Base-by-base conservation (phyloP, 176 grass and related monocot genomes). In the Pharus latifolius region DNA sequence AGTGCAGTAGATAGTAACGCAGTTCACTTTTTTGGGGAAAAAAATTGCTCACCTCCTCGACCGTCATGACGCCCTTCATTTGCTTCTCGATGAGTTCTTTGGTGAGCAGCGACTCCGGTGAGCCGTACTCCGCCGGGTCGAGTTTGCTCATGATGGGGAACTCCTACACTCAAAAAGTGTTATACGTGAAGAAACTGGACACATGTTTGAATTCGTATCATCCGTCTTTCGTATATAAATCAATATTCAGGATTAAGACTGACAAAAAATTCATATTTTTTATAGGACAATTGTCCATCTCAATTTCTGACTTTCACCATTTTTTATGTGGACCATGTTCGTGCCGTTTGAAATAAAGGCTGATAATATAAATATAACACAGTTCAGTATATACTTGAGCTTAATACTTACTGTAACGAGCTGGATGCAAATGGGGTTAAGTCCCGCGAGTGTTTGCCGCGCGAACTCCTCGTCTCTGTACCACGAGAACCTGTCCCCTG, bases 401-500 rank as follows among this genome's bases (percentile, higher is more conserved):
- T 6, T 7, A 57, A 27, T 10, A 35, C 54, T 46, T 82, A 91
- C 88, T 22, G 77, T 96, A 13, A 96, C 73, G 0, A 92, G 82
- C 63, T 79, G 63, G 69, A 96, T 86, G 74, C 78, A 85, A 0
- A 83, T 1, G 8, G 92, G 92, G 83, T 96, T 96, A 9, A 86
- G 50, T 22, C 92, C 92, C 6, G 92, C 92, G 2, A 96, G 52
- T 28, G 82, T 85, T 60, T 96, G 84, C 74, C 92, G 13, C 2
- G 88, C 69, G 66, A 96, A 96, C 72, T 96, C 92, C 75, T 91
- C 88, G 17, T 91, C 88, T 48, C 65, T 80, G 62, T 85, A 91
- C 92, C 92, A 96, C 70, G 82, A 58, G 50, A 96, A 96, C 34
- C 81, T 67, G 65, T 96, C 92, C 78, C 88, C 88, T 96, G 82